phyloP scores from a whole-genome alignment of 306 rosid species.

The Lathyrus aphaca region DNA sequence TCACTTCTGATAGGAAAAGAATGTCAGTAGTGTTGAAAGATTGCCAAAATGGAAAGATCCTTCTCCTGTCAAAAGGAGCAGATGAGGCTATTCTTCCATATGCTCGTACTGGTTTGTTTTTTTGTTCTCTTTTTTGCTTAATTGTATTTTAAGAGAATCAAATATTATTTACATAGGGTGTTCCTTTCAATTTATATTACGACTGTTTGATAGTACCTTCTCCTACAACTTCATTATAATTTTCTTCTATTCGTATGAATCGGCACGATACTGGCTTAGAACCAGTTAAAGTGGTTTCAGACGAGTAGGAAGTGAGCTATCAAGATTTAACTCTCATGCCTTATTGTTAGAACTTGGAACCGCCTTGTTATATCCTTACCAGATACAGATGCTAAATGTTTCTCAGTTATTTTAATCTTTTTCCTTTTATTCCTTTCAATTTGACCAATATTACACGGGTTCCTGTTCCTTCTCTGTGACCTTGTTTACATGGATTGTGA shows the following conservation, averaged over 20 bases:
- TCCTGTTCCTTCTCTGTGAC: neutral
- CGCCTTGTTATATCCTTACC: slow-evolving; percentile 5
- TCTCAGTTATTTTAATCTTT: slow-evolving; percentile 4
- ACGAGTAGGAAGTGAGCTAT: slow-evolving; percentile 13
- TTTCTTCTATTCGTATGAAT: slow-evolving; percentile 3
- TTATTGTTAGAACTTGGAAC: slow-evolving; percentile 16
- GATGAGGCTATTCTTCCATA: slow-evolving; percentile 93
- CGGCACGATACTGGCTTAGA: slow-evolving; percentile 24
- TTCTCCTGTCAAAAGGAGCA: slow-evolving; percentile 93
- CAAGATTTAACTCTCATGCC: slow-evolving; percentile 9
- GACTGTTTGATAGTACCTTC: slow-evolving; percentile 2
- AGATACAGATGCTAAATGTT: slow-evolving; percentile 27
- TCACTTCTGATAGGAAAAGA: slow-evolving; percentile 97
- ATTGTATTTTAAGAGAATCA: slow-evolving; percentile 30
- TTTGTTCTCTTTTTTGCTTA: slow-evolving; percentile 19
- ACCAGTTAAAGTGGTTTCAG: slow-evolving; percentile 22
- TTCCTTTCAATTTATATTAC: slow-evolving; percentile 28
- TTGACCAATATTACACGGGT: slow-evolving; percentile 3
- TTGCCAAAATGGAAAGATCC: slow-evolving; percentile 83
- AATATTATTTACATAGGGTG: slow-evolving; percentile 18
- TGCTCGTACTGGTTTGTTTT: slow-evolving; percentile 66
- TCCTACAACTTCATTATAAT: slow-evolving; percentile 24
- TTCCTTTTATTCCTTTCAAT: neutral
- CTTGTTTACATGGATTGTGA: neutral
- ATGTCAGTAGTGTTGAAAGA: slow-evolving; percentile 91